Evolutionary conservation across 768 basidiomycete genomes (phyloP), one percentile per base, ranked within the genome.

Genomic region (Cyclocybe cylindracea): DNA sequence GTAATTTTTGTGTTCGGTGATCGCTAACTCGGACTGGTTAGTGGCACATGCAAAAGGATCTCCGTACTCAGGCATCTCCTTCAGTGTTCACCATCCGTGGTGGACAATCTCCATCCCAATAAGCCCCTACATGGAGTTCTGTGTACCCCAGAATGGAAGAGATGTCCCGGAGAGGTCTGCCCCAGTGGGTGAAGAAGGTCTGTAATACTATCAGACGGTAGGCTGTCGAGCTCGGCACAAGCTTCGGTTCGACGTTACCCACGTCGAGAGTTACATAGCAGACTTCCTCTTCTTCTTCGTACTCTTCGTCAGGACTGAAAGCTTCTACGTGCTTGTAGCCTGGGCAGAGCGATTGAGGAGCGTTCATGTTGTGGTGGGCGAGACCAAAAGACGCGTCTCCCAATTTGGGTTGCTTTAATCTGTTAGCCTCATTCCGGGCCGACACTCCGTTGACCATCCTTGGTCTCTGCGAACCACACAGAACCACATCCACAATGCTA

Each of bases 191-290:
- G 24, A 24, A 24, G 24, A 24, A 5, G 24, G 24, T 24, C 24
- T 24, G 24, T 3, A 24, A 3, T 24, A 90, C 90, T 48, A 91
- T 87, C n/a, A 91, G 71, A 40, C 85, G 80, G 63, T 86, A 91
- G 1, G 82, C 73, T 0, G 84, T 78, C 0, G 83, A 83, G 59
- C 81, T 90, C 2, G 89, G 86, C 5, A 93, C 76, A 24, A 92
- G 78, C 0, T 85, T 85, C 2, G 89, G 87, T 59, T 92, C 88
- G 33, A 87, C 77, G 49, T 67, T 70, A 29, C 86, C 88, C 1
- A 93, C 71, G 63, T 92, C 91, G 14, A 93, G 74, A 0, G 88
- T 89, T 10, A 90, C 80, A 59, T 90, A 91, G 7, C 71, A 72
- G 4, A 86, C 80, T 53, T 82, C 83, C 51, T 83, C 82, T 53